Base-by-base conservation (phyloP, 352 stramenopile species). In the Pythium volutum region DNA sequence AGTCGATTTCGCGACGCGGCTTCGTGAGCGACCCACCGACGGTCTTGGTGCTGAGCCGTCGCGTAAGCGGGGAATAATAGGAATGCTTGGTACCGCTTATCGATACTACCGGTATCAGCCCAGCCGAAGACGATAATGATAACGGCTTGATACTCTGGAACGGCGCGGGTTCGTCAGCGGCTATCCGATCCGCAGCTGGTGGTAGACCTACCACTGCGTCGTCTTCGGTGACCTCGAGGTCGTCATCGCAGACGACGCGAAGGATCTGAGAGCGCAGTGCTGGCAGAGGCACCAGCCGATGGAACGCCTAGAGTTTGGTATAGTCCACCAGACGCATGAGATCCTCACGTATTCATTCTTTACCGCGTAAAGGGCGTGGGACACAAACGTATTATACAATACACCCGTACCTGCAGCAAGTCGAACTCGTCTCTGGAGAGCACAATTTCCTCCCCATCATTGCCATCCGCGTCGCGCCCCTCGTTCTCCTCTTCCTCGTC, bases 391-490 rank as follows among this genome's bases (percentile, higher is more conserved):
- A n/a, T n/a, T n/a, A n/a, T n/a, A n/a, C n/a, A n/a, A n/a, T n/a
- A n/a, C n/a, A n/a, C n/a, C n/a, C n/a, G 5, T 11, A 73, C 49
- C 59, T 81, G 75, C 15, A 87, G 66, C 68, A 84, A 70, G 23
- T 81, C 74, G 42, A 84, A 83, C 10, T 87, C 77, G 6, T 81
- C 74, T 31, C 73, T 75, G 1, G 69, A 78, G 22, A 87, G 50
- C 18, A 84, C 51, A 61, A 87, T 73, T n/a, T n/a, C n/a, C 18
- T 87, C 77, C 20, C 68, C 60, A 55, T 63, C 18, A 33, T 53
- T 22, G 1, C 27, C 33, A 52, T 68, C 57, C 54, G 52, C 12
- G 34, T 53, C 23, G 7, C 45, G 8, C 58, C 42, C 25, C 45
- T 52, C 10, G 4, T 69, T 59, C 3, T 69, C 56, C 15, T 70